A percentile compares a stretch with the other conserved stretches of the same genome.
These are phyloP conservation scores for Silene uniflora DNA, from an alignment of 148 eudicot genomes.

Conservation along the genomic window DNA sequence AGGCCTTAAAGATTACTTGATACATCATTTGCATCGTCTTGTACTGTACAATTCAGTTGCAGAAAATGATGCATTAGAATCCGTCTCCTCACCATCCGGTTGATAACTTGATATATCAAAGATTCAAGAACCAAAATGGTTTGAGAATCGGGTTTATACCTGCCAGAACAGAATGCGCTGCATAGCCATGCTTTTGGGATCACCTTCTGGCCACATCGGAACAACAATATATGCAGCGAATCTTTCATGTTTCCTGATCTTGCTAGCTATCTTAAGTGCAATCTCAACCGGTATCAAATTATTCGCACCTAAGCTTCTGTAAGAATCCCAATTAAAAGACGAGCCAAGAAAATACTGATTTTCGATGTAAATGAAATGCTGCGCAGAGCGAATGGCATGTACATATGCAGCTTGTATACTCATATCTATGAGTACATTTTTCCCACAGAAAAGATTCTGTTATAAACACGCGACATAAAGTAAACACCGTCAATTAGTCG, in stretches of 20 bases:
- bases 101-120: background rate
- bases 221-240: conserved; percentile 72
- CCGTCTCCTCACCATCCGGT: background rate
- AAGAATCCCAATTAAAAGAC: conserved; percentile 69
- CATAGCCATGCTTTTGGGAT: too few relatives aligned
- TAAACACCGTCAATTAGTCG: background rate
- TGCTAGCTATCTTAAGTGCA: conserved; percentile 72
- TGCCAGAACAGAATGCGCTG: too few relatives aligned
- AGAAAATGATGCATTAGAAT: background rate
- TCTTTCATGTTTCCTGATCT: conserved; percentile 70
- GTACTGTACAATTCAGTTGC: conserved; percentile 41
- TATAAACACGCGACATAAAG: conserved; percentile 1
- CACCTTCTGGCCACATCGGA: too few relatives aligned
- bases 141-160: conserved; percentile 29
- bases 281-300: conserved; percentile 83
- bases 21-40: conserved; percentile 99
- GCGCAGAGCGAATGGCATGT: conserved; percentile 79
- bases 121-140: background rate
- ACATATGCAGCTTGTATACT: conserved; percentile 85
- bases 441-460: conserved; percentile 77
- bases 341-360: conserved; percentile 94
- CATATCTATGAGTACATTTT: conserved; percentile 90
- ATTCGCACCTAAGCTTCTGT: conserved; percentile 68
- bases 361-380: conserved; percentile 82
- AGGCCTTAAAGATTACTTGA: conserved; percentile 68